These are phyloP conservation scores for Malus orientalis DNA, from an alignment of 306 rosid species.

Conservation along the genomic window DNA sequence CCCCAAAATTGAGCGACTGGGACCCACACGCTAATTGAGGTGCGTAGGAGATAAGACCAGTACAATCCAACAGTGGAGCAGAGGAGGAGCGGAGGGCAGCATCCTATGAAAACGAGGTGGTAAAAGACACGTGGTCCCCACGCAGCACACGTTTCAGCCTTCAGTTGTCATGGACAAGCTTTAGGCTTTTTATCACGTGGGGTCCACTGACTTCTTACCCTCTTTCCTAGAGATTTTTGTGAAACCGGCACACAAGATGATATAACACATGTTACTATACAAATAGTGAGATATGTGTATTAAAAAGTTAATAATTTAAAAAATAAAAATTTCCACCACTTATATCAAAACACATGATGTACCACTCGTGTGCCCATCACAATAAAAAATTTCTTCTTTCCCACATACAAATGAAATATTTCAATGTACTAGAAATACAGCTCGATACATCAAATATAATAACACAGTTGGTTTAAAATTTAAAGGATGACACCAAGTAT, in stretches of 20 bases:
- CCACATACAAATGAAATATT: no score
- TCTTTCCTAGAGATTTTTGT: not conserved
- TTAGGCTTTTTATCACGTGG: not conserved
- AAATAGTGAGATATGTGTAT: no score
- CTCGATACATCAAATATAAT: no score
- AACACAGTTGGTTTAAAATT: no score
- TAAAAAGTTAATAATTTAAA: no score
- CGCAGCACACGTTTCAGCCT: slow-evolving; percentile 20
- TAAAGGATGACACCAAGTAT: no score
- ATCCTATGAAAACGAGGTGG: slow-evolving; percentile 23
- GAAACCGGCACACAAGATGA: fast-evolving
- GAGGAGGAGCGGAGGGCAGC: not conserved
- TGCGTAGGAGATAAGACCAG: not conserved
- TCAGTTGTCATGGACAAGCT: not conserved
- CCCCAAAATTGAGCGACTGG: slow-evolving; percentile 3
- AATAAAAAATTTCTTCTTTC: no score
- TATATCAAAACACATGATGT: no score
- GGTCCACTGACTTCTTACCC: slow-evolving; percentile 12
- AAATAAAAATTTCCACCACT: no score
- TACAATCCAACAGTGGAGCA: not conserved
- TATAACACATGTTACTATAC: no score
- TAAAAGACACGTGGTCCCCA: slow-evolving; percentile 25
- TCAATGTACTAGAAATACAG: fast-evolving
- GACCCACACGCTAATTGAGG: not conserved
- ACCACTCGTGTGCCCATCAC: no score